Conservation (phyloP, 2,329 filamentous ascomycete genomes). For the Aspergillus sp. region DNA sequence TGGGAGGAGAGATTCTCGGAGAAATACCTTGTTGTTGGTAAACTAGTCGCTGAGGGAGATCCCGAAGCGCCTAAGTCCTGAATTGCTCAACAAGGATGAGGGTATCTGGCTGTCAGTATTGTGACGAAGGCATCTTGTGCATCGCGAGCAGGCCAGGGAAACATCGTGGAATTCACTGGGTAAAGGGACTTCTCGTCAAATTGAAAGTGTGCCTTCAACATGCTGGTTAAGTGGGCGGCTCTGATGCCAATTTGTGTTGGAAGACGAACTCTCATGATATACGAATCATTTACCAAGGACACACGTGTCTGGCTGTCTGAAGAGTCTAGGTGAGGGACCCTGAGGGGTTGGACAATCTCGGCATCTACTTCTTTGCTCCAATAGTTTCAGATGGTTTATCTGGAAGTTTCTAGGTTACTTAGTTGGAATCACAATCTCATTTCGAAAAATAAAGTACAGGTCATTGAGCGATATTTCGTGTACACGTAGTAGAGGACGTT, state of each 20-base stretch:
- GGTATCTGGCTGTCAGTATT: not conserved
- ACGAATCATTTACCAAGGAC: not conserved
- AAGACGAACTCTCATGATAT: not conserved
- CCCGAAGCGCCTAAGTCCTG: constrained; percentile 39
- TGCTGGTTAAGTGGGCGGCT: too few species aligned
- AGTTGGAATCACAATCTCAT: not conserved
- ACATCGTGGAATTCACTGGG: too few species aligned
- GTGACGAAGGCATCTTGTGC: not conserved
- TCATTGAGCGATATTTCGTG: constrained; percentile 4
- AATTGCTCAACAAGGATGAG: not conserved
- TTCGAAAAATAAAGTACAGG: constrained; percentile 7
- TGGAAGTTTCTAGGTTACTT: too few species aligned
- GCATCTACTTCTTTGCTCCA: too few species aligned
- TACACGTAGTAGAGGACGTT: constrained; percentile 10
- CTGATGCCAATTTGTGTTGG: too few species aligned
- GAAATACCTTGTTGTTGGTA: constrained; percentile 95
- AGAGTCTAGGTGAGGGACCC: too few species aligned
- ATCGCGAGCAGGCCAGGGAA: too few species aligned
- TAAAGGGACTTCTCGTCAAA: too few species aligned
- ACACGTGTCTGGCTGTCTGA: too few species aligned
- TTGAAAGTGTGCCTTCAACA: too few species aligned
- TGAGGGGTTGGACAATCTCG: not conserved
- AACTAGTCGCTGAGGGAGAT: constrained; percentile 70
- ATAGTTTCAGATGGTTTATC: not conserved
- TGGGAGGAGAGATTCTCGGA: constrained; percentile 94